phyloP scores from a whole-genome alignment of 495 filamentous ascomycete genomes.

The Alectoria sarmentosa region DNA sequence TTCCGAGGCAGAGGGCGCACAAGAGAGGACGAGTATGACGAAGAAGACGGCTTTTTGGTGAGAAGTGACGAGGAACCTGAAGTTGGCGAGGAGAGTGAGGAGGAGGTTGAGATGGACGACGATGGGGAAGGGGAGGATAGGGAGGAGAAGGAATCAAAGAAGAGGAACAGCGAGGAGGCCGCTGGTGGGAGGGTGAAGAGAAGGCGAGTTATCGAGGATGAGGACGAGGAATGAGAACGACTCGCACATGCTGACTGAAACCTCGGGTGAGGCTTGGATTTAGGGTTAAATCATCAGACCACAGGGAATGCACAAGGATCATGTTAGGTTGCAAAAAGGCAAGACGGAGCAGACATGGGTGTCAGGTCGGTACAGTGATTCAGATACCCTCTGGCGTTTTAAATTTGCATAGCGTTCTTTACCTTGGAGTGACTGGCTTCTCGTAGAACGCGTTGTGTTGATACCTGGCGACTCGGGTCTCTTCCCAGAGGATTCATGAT shows the following conservation, averaged over 20 bases:
- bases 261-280: background rate
- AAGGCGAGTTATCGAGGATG: conserved; percentile 28
- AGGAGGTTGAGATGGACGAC: conserved; percentile 53
- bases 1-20: conserved; percentile 53
- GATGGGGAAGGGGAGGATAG: conserved; percentile 52
- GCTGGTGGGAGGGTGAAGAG: conserved; percentile 25
- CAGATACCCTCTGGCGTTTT: too few species aligned
- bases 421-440: too few species aligned
- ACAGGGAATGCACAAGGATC: background rate
- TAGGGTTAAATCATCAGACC: background rate
- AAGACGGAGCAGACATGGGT: background rate
- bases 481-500: too few species aligned
- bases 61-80: conserved; percentile 66
- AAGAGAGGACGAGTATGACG: conserved; percentile 75
- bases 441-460: too few species aligned
- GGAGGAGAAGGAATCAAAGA: conserved; percentile 37
- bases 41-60: conserved; percentile 72
- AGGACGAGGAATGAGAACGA: conserved; percentile 20
- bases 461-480: too few species aligned
- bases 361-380: background rate
- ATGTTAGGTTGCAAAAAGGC: background rate
- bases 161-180: conserved; percentile 23
- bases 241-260: background rate
- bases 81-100: conserved; percentile 52
- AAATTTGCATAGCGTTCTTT: too few species aligned